Evolutionary conservation across 352 stramenopile genomes (phyloP), one percentile per base, ranked within the genome.

Genomic region (Phytophthora tentaculata): DNA sequence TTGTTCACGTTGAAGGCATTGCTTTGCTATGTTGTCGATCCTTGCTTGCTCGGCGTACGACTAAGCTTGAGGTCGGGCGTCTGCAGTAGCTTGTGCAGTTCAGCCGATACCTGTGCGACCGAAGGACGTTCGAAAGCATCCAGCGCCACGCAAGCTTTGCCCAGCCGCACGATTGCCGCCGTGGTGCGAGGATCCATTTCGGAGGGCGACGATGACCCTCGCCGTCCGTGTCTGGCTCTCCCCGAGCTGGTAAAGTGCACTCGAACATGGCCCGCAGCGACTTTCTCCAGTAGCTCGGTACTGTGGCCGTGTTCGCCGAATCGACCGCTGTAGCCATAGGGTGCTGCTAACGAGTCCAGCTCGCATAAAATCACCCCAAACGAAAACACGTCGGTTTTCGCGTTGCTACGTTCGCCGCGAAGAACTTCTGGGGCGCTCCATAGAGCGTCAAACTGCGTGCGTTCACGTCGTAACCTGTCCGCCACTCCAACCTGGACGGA

Each of bases 351-450:
- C 24, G 77, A 73, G 60, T 87, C 81, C 19, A 90, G 54, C 60
- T 88, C 81, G 2, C 77, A 79, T 2, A 90, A 60, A 56, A 90
- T 52, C n/a, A 90, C 64, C 37, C 79, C 81, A 39, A 90, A 79
- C 12, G 77, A 83, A 48, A 84, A 90, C 7, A 90, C 55, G 67
- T 90, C 81, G 48, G 77, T 72, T 61, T 76, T 79, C 3, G 79
- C 67, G 45, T 77, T 80, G 28, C 69, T 80, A 12, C 69, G 64
- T 39, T 77, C 69, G 9, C 79, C 77, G 2, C 74, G 55, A 62
- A 84, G 75, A 22, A 85, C 77, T 47, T 94, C 86, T 0, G 86
- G 84, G 0, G 86, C 77, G 35, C 53, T 78, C 68, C 68, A 80
- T 0, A 77, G 48, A 20, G 64, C 61, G 10, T 71, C 61, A 17